Base-by-base conservation (phyloP, 169 alveolate species). In the Plasmodium falciparum region DNA sequence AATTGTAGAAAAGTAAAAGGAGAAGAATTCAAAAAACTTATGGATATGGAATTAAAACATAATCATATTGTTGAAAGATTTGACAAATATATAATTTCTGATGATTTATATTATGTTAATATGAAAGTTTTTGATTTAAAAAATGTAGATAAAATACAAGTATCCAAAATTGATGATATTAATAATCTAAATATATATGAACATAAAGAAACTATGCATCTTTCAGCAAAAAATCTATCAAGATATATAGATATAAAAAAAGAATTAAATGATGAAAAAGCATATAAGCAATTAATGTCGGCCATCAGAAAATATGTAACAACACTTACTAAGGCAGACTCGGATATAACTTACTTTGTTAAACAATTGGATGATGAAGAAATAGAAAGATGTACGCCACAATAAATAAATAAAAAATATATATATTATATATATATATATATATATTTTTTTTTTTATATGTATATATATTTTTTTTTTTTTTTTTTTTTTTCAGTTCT, bases 301-400 rank as follows among this genome's bases (percentile, higher is more conserved):
- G 29, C 70, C 1, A 6, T 49, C 8, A 76, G 66, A 39, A 76
- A 50, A 7, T 76, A 76, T 39, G n/a, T 76, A 6, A 65, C 49
- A 11, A 7, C 52, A 7, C 24, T 76, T 45, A 76, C 89, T 12
- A 24, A 47, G 3, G 29, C 50, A 8, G 76, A 76, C 45, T 47
- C 45, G 6, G 89, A 76, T 58, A 76, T 76, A 24, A 20, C 67
- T 7, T 15, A 47, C 8, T 9, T 76, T 11, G 76, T 76, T 66
- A 54, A 13, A 17, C 63, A 76, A 45, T 24, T 76, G 13, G 89
- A 66, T 17, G 8, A 76, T 13, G 76, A 63, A 20, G 89, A 76
- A 8, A 58, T 76, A 12, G 89, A 76, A 33, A 63, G 66, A 50
- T 76, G 89, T 76, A 76, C 24, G 69, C 11, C 29, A 52, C 61